Percentiles rank a stretch among this genome's conserved stretches.
phyloP scores from a whole-genome alignment of 305 asterid genomes.

The Nicotiana rustica region DNA sequence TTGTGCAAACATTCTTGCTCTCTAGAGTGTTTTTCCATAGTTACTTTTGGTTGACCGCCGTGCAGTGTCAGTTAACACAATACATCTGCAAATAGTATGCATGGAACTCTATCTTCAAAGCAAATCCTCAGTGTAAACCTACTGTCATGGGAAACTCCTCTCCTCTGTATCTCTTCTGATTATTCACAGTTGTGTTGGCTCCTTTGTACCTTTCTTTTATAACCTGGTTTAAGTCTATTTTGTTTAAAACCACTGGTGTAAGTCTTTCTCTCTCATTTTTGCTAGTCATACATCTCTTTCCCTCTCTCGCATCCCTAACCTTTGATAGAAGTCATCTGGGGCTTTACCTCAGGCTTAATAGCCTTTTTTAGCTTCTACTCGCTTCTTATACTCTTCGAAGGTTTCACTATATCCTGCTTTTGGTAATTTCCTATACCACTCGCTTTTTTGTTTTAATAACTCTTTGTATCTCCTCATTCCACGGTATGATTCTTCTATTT shows the following conservation, averaged over 20 bases:
- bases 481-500: background rate
- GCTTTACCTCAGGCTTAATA: background rate
- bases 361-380: background rate
- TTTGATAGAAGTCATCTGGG: background rate
- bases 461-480: background rate
- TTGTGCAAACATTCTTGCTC: background rate
- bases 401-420: conserved; percentile 2
- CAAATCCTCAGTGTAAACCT: too few relatives aligned
- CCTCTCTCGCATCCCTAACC: background rate
- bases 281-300: background rate
- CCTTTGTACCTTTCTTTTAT: background rate
- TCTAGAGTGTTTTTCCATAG: background rate
- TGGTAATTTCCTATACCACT: background rate
- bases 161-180: too few relatives aligned
- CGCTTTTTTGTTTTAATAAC: conserved; percentile 8
- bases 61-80: background rate
- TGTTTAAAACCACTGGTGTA: background rate
- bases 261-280: conserved; percentile 16
- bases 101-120: background rate
- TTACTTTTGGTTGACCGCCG: background rate
- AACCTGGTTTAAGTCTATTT: background rate
- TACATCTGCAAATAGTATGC: background rate
- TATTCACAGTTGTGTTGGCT: too few relatives aligned
- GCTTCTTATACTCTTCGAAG: conserved; percentile 15
- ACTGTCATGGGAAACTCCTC: too few relatives aligned